Evolutionary conservation across 2,329 filamentous ascomycete genomes (phyloP).

Genomic region (Epichloe uncinata): DNA sequence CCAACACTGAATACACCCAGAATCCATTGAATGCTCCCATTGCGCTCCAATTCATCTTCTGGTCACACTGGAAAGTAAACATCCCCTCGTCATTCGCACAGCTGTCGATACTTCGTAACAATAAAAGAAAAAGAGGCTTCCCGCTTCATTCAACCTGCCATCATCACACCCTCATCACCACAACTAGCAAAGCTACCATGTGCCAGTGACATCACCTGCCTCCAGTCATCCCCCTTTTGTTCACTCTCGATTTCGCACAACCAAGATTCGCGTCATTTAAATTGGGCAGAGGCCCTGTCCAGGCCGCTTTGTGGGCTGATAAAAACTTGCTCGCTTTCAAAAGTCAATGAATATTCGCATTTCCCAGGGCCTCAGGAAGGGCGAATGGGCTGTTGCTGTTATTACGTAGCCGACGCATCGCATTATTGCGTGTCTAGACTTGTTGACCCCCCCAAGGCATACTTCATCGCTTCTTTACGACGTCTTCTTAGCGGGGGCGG

Average conservation of each 20-base stretch:
- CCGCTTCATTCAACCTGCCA: background rate
- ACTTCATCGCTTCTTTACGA: conserved; percentile 17
- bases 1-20: background rate
- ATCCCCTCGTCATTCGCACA: background rate
- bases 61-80: background rate
- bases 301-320: too few species aligned
- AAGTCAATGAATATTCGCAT: too few species aligned
- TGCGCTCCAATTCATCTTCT: conserved; percentile 4
- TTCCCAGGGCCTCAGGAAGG: too few species aligned
- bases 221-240: background rate
- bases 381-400: too few species aligned
- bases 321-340: too few species aligned
- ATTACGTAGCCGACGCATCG: too few species aligned
- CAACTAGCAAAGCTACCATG: background rate
- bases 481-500: conserved; percentile 36
- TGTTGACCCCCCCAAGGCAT: too few species aligned
- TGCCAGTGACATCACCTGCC: too few species aligned
- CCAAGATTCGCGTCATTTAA: too few species aligned
- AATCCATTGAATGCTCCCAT: conserved; percentile 3
- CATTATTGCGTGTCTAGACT: too few species aligned
- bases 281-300: too few species aligned
- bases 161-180: background rate
- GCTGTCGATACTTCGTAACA: conserved; percentile 3
- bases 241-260: background rate
- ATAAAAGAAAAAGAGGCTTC: background rate